A percentile compares a stretch with the other conserved stretches of the same genome.
Evolutionary conservation across 352 stramenopile species (phyloP).

Genomic region (Pythium aphanidermatum): DNA sequence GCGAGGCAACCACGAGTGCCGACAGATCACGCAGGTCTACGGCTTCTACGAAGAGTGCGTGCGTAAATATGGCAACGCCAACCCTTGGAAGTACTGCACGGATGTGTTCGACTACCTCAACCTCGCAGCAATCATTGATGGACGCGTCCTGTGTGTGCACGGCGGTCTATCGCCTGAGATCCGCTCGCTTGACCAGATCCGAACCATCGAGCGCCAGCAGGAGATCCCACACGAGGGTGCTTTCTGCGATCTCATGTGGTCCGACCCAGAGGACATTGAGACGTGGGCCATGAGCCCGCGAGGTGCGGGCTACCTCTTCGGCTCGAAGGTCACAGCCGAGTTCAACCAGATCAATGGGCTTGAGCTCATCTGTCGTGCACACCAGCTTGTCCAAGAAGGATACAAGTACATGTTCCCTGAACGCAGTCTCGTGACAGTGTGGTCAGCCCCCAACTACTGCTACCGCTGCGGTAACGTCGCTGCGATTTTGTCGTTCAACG

Average conservation of each 20-base stretch:
- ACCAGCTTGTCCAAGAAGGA: constrained; percentile 88
- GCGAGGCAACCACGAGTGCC: constrained; percentile 87
- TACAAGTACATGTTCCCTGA: constrained; percentile 91
- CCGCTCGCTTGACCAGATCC: constrained; percentile 93
- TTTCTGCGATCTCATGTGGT: constrained; percentile 98
- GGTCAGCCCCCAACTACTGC: constrained; percentile 83
- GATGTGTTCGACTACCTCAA: constrained; percentile 97
- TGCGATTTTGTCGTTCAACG: constrained; percentile 76
- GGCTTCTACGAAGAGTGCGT: constrained; percentile 98
- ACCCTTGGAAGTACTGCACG: constrained; percentile 95
- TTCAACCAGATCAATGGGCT: constrained; percentile 91
- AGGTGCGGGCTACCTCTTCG: constrained; percentile 85
- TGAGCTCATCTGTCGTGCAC: constrained; percentile 84
- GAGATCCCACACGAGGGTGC: constrained; percentile 94
- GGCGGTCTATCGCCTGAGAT: constrained; percentile 94
- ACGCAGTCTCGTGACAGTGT: constrained; percentile 79
- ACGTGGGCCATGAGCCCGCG: constrained; percentile 87
- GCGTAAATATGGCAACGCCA: constrained; percentile 95
- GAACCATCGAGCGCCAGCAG: constrained; percentile 95
- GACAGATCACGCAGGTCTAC: constrained; percentile 97
- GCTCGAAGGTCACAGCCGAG: constrained; percentile 79
- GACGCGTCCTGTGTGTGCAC: constrained; percentile 90
- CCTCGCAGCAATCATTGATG: constrained; percentile 93
- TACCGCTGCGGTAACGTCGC: constrained; percentile 84
- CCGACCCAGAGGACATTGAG: constrained; percentile 94